Conservation (phyloP, 495 filamentous ascomycete species). For the Lichenothelia convexa region DNA sequence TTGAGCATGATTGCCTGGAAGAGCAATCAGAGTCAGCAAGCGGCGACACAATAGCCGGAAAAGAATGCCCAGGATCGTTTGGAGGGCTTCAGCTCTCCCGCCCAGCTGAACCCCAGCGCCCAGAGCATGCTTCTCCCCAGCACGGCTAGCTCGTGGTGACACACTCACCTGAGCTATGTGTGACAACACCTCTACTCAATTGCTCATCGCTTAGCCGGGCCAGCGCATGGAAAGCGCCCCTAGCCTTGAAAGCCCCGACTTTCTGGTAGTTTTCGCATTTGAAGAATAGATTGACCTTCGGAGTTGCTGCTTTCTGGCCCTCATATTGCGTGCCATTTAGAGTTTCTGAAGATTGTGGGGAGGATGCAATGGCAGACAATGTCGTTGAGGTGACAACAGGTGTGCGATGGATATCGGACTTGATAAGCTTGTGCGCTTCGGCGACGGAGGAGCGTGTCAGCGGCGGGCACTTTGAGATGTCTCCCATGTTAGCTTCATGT, state of each 20-base stretch:
- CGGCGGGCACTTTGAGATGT: constrained; percentile 29
- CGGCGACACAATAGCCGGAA: neutral
- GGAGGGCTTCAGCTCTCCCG: no score
- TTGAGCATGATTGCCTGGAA: constrained; percentile 81
- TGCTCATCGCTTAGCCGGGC: constrained; percentile 47
- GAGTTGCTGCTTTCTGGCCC: constrained; percentile 37
- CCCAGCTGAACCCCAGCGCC: no score
- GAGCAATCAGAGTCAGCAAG: neutral
- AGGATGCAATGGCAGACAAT: constrained; percentile 56
- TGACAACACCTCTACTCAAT: constrained; percentile 59
- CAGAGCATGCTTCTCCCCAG: no score
- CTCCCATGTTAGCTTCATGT: constrained; percentile 13
- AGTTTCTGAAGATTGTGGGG: constrained; percentile 36
- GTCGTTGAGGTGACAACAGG: constrained; percentile 63
- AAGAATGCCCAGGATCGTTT: no score
- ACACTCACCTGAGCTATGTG: constrained; percentile 71
- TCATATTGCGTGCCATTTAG: constrained; percentile 39
- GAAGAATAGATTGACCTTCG: constrained; percentile 65
- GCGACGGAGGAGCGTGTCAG: constrained; percentile 52
- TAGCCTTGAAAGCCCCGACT: constrained; percentile 82
- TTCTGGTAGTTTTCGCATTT: constrained; percentile 93
- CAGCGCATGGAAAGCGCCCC: constrained; percentile 82
- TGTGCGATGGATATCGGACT: constrained; percentile 61
- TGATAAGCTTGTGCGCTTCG: constrained; percentile 52
- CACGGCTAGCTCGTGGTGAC: neutral